phyloP scores from a whole-genome alignment of 1,284 basidiomycete genomes.

The Quambalaria eucalypti region DNA sequence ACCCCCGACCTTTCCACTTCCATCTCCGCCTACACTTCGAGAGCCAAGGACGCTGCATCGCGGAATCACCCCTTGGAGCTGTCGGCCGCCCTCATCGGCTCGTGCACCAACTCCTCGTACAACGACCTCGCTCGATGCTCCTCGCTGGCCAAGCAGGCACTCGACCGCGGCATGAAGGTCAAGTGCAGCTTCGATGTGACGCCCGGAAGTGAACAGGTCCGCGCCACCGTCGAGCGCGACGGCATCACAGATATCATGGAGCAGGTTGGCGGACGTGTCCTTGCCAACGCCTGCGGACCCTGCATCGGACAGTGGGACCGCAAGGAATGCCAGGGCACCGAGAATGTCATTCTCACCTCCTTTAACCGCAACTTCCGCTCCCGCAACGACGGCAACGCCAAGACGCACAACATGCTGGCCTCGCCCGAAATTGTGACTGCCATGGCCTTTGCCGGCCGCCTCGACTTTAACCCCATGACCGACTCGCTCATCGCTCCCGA shows the following conservation, averaged over 20 bases:
- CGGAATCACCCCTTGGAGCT: slow-evolving; percentile 77
- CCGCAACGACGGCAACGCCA: slow-evolving; percentile 87
- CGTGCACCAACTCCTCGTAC: slow-evolving; percentile 72
- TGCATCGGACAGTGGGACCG: slow-evolving; percentile 99
- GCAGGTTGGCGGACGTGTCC: slow-evolving; percentile 77
- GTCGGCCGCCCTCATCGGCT: slow-evolving; percentile 85
- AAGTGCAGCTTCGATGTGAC: slow-evolving; percentile 94
- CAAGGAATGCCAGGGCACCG: slow-evolving; percentile 75
- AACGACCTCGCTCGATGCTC: slow-evolving; percentile 67
- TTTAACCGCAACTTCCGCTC: slow-evolving; percentile 98
- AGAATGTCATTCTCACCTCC: slow-evolving; percentile 92
- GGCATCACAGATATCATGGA: slow-evolving; percentile 70
- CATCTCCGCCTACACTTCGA: slow-evolving; percentile 75
- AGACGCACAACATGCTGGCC: slow-evolving; percentile 97
- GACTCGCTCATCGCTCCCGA: slow-evolving; percentile 68
- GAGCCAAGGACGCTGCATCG: slow-evolving; percentile 71
- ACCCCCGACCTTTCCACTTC: slow-evolving; percentile 95
- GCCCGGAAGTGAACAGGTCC: slow-evolving; percentile 92
- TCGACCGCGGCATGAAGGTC: slow-evolving; percentile 66
- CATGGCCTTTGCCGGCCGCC: slow-evolving; percentile 77
- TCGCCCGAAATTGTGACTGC: slow-evolving; percentile 96
- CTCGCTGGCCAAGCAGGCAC: slow-evolving; percentile 82
- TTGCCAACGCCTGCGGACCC: slow-evolving; percentile 97
- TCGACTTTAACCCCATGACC: slow-evolving; percentile 87
- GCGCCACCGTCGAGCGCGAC: slow-evolving; percentile 94